A percentile compares a stretch with the other conserved stretches of the same genome.
Evolutionary conservation across 495 filamentous ascomycete genomes (phyloP).

Genomic region (Neurospora sp.): DNA sequence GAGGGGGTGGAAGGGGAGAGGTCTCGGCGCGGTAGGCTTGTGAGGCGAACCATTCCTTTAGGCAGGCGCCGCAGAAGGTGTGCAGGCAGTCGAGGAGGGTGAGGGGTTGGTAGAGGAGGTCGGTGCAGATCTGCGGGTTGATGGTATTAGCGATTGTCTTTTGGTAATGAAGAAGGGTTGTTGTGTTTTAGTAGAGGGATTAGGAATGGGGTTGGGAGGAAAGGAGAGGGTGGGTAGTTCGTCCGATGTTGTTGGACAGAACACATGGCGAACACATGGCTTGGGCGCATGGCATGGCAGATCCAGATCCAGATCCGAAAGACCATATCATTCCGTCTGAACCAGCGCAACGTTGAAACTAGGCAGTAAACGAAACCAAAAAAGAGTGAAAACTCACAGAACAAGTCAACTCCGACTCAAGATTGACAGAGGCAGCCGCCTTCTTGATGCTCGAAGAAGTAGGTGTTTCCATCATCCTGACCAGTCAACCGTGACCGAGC

Average conservation of each 20-base stretch:
- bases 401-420: constrained; percentile 86
- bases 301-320: background rate
- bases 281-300: background rate
- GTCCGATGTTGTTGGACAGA: background rate
- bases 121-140: constrained; percentile 76
- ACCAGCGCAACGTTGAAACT: background rate
- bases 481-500: background rate
- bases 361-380: background rate
- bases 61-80: constrained; percentile 88
- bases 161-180: background rate
- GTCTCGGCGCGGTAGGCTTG: constrained; percentile 39
- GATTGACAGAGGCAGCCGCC: constrained; percentile 34
- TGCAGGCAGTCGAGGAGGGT: constrained; percentile 96
- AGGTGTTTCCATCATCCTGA: background rate
- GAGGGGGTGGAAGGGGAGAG: constrained; percentile 30
- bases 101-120: constrained; percentile 89
- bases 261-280: background rate
- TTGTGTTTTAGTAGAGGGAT: background rate
- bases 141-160: background rate
- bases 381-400: constrained; percentile 50
- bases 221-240: background rate
- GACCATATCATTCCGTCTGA: background rate
- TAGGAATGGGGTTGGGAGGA: background rate
- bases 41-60: constrained; percentile 87
- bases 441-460: background rate